These are phyloP conservation scores for Sonneratia caseolaris DNA, from an alignment of 345 rosid genomes.

Conservation along the genomic window DNA sequence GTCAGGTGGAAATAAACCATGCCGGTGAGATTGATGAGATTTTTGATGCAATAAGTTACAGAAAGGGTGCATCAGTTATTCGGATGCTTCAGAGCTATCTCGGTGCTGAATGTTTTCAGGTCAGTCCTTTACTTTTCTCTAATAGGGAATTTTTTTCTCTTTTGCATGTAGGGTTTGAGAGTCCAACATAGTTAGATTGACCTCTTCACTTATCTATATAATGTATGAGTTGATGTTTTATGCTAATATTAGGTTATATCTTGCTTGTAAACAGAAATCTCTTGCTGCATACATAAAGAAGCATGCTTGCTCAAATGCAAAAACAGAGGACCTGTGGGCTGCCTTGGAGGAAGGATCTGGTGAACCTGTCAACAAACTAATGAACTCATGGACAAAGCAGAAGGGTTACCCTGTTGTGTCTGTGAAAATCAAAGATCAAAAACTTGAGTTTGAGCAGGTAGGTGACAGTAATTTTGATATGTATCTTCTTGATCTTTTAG, in stretches of 20 bases:
- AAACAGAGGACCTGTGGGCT: conserved; percentile 88
- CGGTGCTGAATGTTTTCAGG: conserved; percentile 93
- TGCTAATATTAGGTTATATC: background rate
- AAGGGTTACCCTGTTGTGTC: conserved; percentile 84
- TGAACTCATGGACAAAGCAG: conserved; percentile 94
- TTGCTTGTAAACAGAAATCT: conserved; percentile 46
- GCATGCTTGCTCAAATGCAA: conserved; percentile 72
- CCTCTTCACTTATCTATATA: background rate
- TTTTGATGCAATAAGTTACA: conserved; percentile 90
- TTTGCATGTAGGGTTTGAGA: background rate
- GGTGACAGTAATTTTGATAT: background rate
- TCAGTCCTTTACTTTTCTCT: conserved; percentile 16
- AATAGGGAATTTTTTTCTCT: background rate
- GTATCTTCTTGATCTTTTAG: background rate
- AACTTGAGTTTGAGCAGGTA: conserved; percentile 85
- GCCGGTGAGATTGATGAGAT: conserved; percentile 89
- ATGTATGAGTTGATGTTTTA: no score
- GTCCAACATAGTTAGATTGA: background rate
- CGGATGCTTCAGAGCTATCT: conserved; percentile 96
- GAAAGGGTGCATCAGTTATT: conserved; percentile 89
- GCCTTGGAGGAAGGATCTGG: conserved; percentile 85
- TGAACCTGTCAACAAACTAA: conserved; percentile 83
- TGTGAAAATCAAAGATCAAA: conserved; percentile 54
- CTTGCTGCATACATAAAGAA: conserved; percentile 81
- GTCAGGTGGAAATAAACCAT: conserved; percentile 85